Percentiles rank a stretch among this genome's conserved stretches.
phyloP scores from a whole-genome alignment of 345 rosid species.

The Salix udensis region DNA sequence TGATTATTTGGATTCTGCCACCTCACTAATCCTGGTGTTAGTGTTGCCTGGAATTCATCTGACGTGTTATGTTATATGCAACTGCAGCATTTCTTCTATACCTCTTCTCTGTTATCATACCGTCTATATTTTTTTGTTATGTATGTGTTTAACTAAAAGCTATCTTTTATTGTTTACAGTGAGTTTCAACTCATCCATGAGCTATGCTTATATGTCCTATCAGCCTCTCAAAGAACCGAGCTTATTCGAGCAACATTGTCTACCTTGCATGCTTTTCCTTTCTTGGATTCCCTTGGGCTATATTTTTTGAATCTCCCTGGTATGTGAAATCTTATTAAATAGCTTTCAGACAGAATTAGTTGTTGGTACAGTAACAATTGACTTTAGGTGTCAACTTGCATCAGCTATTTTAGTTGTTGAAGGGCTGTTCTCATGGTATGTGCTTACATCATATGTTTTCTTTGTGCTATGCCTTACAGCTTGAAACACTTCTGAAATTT shows the following conservation, averaged over 20 bases:
- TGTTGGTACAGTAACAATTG: slow-evolving; percentile 1
- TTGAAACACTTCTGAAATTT: slow-evolving; percentile 89
- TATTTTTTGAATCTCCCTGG: slow-evolving; percentile 95
- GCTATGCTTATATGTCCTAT: slow-evolving; percentile 90
- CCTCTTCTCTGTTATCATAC: not conserved
- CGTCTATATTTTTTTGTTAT: not conserved
- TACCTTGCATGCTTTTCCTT: slow-evolving; percentile 96
- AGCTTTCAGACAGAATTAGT: not conserved
- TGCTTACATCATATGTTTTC: slow-evolving; percentile 2
- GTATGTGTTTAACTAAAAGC: not conserved
- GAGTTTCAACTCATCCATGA: slow-evolving; percentile 99
- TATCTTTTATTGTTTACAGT: slow-evolving; percentile 48
- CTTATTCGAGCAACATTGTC: slow-evolving; percentile 90
- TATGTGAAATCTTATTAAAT: slow-evolving; percentile 28
- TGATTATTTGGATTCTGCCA: not conserved
- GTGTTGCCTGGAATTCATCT: not conserved
- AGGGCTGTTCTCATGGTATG: slow-evolving; percentile 19
- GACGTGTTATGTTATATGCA: not conserved
- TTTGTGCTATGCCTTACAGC: slow-evolving; percentile 40
- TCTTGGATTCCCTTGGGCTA: slow-evolving; percentile 99
- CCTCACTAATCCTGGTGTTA: not conserved
- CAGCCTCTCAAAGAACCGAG: slow-evolving; percentile 94
- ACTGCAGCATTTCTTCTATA: not conserved
- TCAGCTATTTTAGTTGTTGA: not conserved
- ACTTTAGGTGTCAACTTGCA: slow-evolving; percentile 19